Conservation (phyloP, 1,284 basidiomycete species). For the Vanrija pseudolonga region DNA sequence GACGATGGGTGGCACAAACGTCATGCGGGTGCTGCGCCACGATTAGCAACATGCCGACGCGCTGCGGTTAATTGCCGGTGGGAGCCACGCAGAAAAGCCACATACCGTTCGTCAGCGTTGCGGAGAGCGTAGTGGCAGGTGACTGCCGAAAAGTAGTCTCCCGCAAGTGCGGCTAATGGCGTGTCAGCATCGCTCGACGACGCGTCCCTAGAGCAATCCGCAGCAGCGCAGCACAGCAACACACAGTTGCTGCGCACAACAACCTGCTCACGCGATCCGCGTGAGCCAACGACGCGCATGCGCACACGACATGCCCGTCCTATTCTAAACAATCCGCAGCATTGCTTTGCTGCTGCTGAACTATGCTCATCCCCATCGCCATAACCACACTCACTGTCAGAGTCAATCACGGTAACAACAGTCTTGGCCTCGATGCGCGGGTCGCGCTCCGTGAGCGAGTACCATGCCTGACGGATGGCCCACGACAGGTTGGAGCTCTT, state of each 20-base stretch:
- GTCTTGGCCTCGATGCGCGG: constrained; percentile 10
- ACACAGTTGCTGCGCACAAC: too few species aligned
- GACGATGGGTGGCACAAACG: constrained; percentile 36
- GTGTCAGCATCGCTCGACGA: not conserved
- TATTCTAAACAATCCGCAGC: too few species aligned
- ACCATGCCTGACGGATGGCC: constrained; percentile 30
- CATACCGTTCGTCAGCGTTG: constrained; percentile 21
- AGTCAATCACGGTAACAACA: constrained; percentile 38
- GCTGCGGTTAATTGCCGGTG: too few species aligned
- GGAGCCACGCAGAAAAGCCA: not conserved
- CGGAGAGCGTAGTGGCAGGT: constrained; percentile 35
- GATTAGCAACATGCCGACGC: not conserved
- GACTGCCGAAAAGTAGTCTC: constrained; percentile 39
- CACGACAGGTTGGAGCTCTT: constrained; percentile 42
- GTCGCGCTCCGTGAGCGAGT: not conserved
- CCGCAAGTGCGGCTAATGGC: constrained; percentile 31
- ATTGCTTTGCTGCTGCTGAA: too few species aligned
- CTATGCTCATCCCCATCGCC: not conserved
- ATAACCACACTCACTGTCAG: constrained; percentile 26
- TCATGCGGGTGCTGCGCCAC: constrained; percentile 18
- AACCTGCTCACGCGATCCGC: too few species aligned
- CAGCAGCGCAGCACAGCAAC: not conserved
- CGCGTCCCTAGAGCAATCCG: too few species aligned
- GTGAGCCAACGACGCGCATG: too few species aligned
- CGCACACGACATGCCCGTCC: too few species aligned